Evolutionary conservation across 768 basidiomycete genomes (phyloP), one percentile per base, ranked within the genome.

Genomic region (Rhizopogon vesiculosus): DNA sequence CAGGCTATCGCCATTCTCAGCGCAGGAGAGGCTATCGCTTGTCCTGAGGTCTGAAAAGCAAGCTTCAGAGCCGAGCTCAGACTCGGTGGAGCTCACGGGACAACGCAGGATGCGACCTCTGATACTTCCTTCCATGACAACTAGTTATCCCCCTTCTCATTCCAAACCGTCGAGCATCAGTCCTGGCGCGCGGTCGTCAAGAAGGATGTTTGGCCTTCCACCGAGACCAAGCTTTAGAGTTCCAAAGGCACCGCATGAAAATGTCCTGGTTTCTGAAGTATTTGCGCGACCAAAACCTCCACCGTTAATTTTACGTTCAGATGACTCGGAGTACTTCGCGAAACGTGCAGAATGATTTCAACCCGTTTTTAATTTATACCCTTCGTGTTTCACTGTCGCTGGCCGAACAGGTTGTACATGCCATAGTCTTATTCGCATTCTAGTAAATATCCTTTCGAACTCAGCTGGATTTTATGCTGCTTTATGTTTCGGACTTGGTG

Each of bases 241-340:
- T 13, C 73, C 73, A 19, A 62, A 62, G 22, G 55, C 53, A 19
- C 38, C 25, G 29, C 29, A 60, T 12, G 53, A 53, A 48, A 61
- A 58, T 51, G 48, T 54, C 45, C 51, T 62, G 33, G 57, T 40
- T 56, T 62, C 66, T 29, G 66, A 57, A 53, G 59, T 56, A 40
- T 71, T 68, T 60, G 75, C 78, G 55, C 69, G 72, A 46, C 77
- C 75, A 51, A 65, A 80, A 59, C 74, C 77, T 19, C 73, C 79
- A 31, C 79, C 77, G n/a, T 57, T 69, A 12, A 42, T 59, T 46
- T 53, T 72, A 49, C 53, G 57, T 35, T 45, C 60, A 29, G 57
- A 60, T 25, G 22, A 25, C 19, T n/a, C n/a, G n/a, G 57, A 56
- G 22, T 57, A 56, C 51, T 56, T 43, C 61, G 41, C 44, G 15